Base-by-base conservation (phyloP, 129 eudicot genomes). In the Silybum marianum region DNA sequence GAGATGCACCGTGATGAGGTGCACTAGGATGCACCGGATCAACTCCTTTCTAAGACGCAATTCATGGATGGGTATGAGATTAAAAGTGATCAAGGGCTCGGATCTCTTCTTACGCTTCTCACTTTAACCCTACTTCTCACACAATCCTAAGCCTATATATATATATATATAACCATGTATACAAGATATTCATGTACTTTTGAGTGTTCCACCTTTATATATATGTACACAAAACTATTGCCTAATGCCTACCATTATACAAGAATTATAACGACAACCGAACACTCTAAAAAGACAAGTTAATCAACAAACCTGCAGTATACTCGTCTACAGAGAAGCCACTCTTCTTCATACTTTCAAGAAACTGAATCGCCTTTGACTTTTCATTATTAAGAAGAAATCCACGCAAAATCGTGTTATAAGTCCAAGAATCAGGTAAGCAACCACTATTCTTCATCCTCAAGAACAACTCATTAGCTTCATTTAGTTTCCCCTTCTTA, bases 281-380 rank as follows among this genome's bases (percentile, higher is more conserved):
- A 58, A 58, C 23, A n/a, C 10, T 18, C 24, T 58, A 58, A 58
- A 58, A 58, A 7, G 3, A 58, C 54, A n/a, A 82, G n/a, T 80
- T 71, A 51, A 51, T 36, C 85, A 82, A 82, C 81, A 82, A 82
- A 19, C 82, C 81, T 76, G 62, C 78, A 70, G 78, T 82, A 19
- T 82, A 70, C 6, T 62, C 77, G 70, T 82, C 81, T 76, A 76
- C 9, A 7, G 12, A n/a, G 75, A 70, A 76, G 11, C 88, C 82
- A 58, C 46, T 71, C 6, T 63, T 25, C 54, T 28, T 54, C 85
- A 81, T 46, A 2, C 18, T 42, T 46, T 80, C 73, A 71, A 81
- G 78, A 81, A 68, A 78, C 1, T 66, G 26, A 60, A 80, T 69
- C 12, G 79, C 88, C 70, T 62, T 71, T 39, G 76, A 39, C 32